Evolutionary conservation across 1,284 basidiomycete genomes (phyloP).

Genomic region (Trichosporon ovoides): DNA sequence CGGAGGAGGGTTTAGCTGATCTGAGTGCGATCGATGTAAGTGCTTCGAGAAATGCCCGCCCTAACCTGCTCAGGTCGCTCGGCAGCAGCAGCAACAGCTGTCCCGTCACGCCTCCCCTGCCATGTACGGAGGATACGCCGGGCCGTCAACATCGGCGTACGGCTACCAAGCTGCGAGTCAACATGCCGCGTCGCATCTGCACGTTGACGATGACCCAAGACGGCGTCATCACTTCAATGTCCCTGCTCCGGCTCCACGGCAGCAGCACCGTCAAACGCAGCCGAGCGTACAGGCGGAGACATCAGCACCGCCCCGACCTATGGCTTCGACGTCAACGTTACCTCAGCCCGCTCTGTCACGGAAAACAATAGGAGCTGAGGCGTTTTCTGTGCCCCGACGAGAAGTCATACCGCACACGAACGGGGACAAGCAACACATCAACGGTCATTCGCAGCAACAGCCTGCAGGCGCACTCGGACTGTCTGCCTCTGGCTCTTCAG

Average conservation of each 20-base stretch:
- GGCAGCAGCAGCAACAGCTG: conserved; percentile 14
- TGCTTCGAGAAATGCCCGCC: background rate
- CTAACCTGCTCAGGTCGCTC: conserved; percentile 1
- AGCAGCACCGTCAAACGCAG: conserved; percentile 1
- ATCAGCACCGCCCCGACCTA: background rate
- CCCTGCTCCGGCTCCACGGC: background rate
- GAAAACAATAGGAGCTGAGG: conserved; percentile 3
- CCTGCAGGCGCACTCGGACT: background rate
- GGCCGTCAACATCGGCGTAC: conserved; percentile 13
- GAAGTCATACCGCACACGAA: conserved; percentile 7
- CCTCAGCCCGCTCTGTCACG: background rate
- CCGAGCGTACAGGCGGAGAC: background rate
- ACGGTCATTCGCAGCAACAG: conserved; percentile 9
- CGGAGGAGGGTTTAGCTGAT: conserved; percentile 36
- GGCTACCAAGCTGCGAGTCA: conserved; percentile 13
- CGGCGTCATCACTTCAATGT: conserved; percentile 4
- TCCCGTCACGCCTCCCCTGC: conserved; percentile 37
- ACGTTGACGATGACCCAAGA: conserved; percentile 11
- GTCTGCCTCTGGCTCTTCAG: background rate
- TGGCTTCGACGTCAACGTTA: background rate
- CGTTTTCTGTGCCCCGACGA: conserved; percentile 1
- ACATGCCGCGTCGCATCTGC: conserved; percentile 15
- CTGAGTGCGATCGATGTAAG: conserved; percentile 44
- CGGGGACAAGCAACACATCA: conserved; percentile 10
- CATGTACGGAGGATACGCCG: conserved; percentile 17